Conservation (phyloP, 2,329 filamentous ascomycete species). For the Microdochium bolleyi region DNA sequence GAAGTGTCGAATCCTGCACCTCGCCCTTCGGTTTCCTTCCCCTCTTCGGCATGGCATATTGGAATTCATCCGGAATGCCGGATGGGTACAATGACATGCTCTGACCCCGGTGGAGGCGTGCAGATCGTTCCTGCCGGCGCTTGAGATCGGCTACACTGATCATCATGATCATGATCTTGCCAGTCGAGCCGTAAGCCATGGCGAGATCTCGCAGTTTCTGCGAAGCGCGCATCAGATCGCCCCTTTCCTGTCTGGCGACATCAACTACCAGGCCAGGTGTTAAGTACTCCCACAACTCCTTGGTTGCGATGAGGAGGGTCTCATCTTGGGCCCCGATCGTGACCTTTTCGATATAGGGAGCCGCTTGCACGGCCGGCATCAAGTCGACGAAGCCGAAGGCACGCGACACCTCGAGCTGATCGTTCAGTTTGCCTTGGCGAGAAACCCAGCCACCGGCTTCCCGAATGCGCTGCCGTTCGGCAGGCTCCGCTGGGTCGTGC, state of each 20-base stretch:
- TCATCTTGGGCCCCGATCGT: slow-evolving; percentile 84
- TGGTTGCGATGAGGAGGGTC: slow-evolving; percentile 84
- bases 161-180: slow-evolving; percentile 99
- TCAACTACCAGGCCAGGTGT: slow-evolving; percentile 87
- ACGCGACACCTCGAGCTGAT: slow-evolving; percentile 81
- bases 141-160: slow-evolving; percentile 88
- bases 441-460: slow-evolving; percentile 95
- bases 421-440: slow-evolving; percentile 87
- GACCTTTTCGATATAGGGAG: slow-evolving; percentile 72
- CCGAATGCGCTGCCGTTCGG: slow-evolving; percentile 80
- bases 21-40: slow-evolving; percentile 55
- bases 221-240: slow-evolving; percentile 87
- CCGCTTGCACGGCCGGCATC: slow-evolving; percentile 88
- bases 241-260: slow-evolving; percentile 76
- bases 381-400: slow-evolving; percentile 93
- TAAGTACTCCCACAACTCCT: slow-evolving; percentile 92
- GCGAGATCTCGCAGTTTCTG: slow-evolving; percentile 92
- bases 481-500: slow-evolving; percentile 83
- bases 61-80: slow-evolving; percentile 60
- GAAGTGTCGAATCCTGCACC: slow-evolving; percentile 78
- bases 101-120: slow-evolving; percentile 61
- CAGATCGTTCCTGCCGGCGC: slow-evolving; percentile 66
- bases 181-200: slow-evolving; percentile 87
- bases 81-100: slow-evolving; percentile 81
- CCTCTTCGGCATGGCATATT: slow-evolving; percentile 47